Conservation (phyloP, 768 basidiomycete genomes). For the Termitomyces sp. region DNA sequence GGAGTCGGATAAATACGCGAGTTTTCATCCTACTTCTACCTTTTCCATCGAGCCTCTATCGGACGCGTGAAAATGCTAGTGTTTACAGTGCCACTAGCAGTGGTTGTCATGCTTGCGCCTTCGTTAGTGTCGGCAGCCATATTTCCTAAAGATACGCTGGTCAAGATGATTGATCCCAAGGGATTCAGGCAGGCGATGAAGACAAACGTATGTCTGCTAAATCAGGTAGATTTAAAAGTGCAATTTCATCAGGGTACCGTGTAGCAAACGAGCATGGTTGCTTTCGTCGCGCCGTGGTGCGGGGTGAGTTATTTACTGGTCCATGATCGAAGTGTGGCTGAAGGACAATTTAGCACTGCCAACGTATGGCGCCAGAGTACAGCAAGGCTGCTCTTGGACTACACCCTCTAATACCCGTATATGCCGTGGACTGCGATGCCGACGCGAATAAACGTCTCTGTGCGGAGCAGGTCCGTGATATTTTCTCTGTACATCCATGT, state of each 20-base stretch:
- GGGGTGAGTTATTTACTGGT: slow-evolving; percentile 45
- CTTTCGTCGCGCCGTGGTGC: slow-evolving; percentile 95
- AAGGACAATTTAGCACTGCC: slow-evolving; percentile 60
- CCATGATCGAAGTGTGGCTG: neutral
- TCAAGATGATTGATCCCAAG: slow-evolving; percentile 71
- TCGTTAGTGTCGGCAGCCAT: slow-evolving; percentile 46
- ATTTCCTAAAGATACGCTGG: slow-evolving; percentile 44
- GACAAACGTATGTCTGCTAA: slow-evolving; percentile 49
- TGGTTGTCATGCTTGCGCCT: slow-evolving; percentile 33
- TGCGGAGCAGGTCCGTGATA: slow-evolving; percentile 54
- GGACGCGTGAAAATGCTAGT: slow-evolving; percentile 23
- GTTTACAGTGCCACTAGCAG: slow-evolving; percentile 24
- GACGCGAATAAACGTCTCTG: slow-evolving; percentile 78
- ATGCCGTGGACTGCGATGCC: slow-evolving; percentile 91
- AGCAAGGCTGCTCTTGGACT: slow-evolving; percentile 76
- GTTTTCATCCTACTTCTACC: neutral
- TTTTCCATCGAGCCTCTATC: neutral
- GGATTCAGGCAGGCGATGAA: slow-evolving; percentile 70
- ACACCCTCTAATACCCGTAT: slow-evolving; percentile 78
- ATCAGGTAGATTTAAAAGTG: neutral
- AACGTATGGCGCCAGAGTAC: slow-evolving; percentile 80
- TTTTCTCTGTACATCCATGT: no score
- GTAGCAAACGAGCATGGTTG: slow-evolving; percentile 74
- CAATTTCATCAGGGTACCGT: neutral
- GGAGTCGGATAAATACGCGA: neutral